Evolutionary conservation across 23 red algal genomes (phyloP), one percentile per base, ranked within the genome.

Genomic region (Gracilaria gracilis): DNA sequence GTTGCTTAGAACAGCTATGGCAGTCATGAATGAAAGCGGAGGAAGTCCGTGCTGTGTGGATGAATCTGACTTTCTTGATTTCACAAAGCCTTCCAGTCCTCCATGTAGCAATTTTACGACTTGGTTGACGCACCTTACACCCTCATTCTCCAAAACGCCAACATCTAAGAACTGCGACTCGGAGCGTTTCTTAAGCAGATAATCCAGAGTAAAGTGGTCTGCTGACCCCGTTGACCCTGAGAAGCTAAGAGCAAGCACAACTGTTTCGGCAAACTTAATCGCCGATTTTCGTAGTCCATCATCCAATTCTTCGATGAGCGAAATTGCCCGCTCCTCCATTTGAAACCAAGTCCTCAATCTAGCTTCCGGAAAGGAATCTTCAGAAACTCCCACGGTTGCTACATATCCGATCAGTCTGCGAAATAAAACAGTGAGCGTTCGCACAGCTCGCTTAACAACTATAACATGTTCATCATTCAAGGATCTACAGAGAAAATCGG

Each of bases 131-230:
- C 87, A 90, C 25, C 54, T 47, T 6, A 90, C 71, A 21, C 84
- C 84, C 70, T 88, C 84, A 11, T 58, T 50, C 47, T 88, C 84
- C 67, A 91, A 35, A 37, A 39, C 67, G 33, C 20, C 32, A 13
- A 71, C 31, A 54, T 92, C 89, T 21, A 92, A 20, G 33, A 83
- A 42, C 16, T 44, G 79, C 14, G 40, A 84, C 19, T 84, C 61
- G 11, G 89, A 92, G 23, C 79, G 54, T 14, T 84, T 83, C 66
- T 83, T 84, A 1, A 84, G 32, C 23, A 84, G 47, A 75, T 74
- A 92, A 40, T 92, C 89, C 39, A 92, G 89, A 44, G 89, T 92
- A 57, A 92, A 92, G 35, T 92, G 89, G 27, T 92, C 89, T 27
- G 78, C 75, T 27, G 89, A 84, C 25, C 79, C 89, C 13, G 79